Conservation (phyloP, 1,284 basidiomycete species). For the Irpex sp. region DNA sequence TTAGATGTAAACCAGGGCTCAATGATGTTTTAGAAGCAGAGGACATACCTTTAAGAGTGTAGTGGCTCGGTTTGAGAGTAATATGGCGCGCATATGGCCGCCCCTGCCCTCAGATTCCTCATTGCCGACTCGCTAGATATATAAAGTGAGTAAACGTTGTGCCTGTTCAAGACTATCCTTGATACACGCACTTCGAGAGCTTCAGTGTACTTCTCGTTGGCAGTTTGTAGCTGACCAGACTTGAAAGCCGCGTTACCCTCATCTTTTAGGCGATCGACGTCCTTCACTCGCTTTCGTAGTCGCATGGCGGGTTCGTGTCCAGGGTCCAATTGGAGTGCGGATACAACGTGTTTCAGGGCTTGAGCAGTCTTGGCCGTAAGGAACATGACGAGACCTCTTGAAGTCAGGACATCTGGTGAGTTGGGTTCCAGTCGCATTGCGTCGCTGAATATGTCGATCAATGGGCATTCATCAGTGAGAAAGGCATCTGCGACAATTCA, state of each 20-base stretch:
- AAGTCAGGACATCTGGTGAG: constrained; percentile 73
- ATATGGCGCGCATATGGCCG: constrained; percentile 71
- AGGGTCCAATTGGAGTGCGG: constrained; percentile 77
- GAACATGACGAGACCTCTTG: constrained; percentile 77
- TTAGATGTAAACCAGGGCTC: neutral
- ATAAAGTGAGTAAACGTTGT: neutral
- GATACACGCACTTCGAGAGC: constrained; percentile 60
- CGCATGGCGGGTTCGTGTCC: constrained; percentile 66
- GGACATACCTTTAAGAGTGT: constrained; percentile 63
- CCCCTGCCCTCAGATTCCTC: constrained; percentile 64
- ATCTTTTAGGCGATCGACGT: constrained; percentile 79
- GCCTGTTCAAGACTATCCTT: neutral
- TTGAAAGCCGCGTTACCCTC: constrained; percentile 83
- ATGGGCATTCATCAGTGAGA: neutral
- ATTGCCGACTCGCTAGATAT: constrained; percentile 49
- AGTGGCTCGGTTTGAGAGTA: constrained; percentile 82
- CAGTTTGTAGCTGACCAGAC: constrained; percentile 50
- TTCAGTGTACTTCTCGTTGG: constrained; percentile 64
- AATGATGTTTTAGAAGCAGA: constrained; percentile 2
- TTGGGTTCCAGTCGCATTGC: constrained; percentile 66
- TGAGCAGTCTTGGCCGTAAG: constrained; percentile 67
- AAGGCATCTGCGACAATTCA: neutral
- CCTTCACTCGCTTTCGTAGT: constrained; percentile 71
- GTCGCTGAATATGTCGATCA: constrained; percentile 44
- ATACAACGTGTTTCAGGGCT: constrained; percentile 66